Percentiles rank a stretch among this genome's conserved stretches.
Conservation (phyloP, 129 eudicot genomes). For the Ambrosia trifida region DNA sequence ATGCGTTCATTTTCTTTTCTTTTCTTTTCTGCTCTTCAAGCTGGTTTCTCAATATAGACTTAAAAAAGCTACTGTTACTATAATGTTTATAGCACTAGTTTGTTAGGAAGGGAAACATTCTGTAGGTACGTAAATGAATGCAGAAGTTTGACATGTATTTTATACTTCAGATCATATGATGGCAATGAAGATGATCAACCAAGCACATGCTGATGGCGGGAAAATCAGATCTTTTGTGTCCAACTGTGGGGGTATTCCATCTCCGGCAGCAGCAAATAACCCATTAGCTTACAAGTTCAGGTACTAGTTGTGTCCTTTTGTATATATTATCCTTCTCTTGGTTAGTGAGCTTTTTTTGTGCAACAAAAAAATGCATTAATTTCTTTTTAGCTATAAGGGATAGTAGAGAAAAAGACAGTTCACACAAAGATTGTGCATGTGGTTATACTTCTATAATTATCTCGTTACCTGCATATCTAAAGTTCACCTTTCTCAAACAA, state of each 20-base stretch:
- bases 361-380: background rate
- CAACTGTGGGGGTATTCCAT: constrained; percentile 97
- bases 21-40: background rate
- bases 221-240: constrained; percentile 82
- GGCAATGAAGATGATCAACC: constrained; percentile 94
- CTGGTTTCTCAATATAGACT: background rate
- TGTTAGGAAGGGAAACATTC: constrained; percentile 13
- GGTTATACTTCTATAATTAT: no score
- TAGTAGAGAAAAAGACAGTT: background rate
- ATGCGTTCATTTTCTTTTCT: background rate
- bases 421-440: constrained; percentile 5
- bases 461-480: background rate
- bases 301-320: constrained; percentile 36
- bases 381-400: background rate
- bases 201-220: constrained; percentile 81
- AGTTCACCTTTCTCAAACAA: constrained; percentile 3
- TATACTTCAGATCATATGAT: constrained; percentile 89
- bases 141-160: constrained; percentile 6
- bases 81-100: constrained; percentile 1
- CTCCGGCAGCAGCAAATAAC: constrained; percentile 95
- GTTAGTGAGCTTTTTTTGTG: background rate
- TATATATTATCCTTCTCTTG: background rate
- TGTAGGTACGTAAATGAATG: background rate
- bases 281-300: constrained; percentile 97
- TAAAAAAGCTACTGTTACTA: background rate